A percentile compares a stretch with the other conserved stretches of the same genome.
phyloP scores from a whole-genome alignment of 1,284 basidiomycete species.

The Cryptococcus sp. region DNA sequence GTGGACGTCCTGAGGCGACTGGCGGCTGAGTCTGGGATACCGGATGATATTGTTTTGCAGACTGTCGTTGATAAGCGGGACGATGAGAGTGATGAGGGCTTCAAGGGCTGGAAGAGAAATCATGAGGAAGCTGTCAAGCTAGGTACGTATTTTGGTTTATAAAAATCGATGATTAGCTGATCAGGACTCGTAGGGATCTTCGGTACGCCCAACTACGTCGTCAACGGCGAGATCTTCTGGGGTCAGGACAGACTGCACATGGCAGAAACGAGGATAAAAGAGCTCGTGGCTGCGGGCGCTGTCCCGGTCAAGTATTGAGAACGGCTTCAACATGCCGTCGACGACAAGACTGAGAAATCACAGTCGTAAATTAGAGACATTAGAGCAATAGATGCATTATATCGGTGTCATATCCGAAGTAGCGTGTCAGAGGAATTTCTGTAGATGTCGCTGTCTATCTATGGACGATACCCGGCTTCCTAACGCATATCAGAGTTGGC shows the following conservation, averaged over 20 bases:
- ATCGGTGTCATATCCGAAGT: background rate
- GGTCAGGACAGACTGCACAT: constrained; percentile 30
- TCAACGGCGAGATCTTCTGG: constrained; percentile 42
- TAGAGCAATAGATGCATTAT: background rate
- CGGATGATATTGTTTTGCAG: constrained; percentile 12
- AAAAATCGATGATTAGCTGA: background rate
- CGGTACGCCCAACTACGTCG: constrained; percentile 36
- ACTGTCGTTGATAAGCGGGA: constrained; percentile 21
- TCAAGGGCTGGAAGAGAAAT: constrained; percentile 26
- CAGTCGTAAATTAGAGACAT: too few relatives aligned
- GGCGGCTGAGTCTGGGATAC: constrained; percentile 19
- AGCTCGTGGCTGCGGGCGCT: constrained; percentile 22
- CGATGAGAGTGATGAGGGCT: constrained; percentile 18
- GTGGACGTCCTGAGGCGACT: constrained; percentile 19
- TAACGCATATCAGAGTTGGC: too few relatives aligned
- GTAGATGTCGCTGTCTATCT: too few relatives aligned
- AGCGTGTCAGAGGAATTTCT: too few relatives aligned
- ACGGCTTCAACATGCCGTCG: too few relatives aligned
- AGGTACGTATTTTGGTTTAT: constrained; percentile 14
- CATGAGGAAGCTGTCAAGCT: constrained; percentile 28
- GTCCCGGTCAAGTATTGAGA: constrained; percentile 16
- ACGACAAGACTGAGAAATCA: too few relatives aligned
- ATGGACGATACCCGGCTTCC: too few relatives aligned
- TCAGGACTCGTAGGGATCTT: constrained; percentile 23
- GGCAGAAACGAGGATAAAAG: constrained; percentile 25